A percentile compares a stretch with the other conserved stretches of the same genome.
Evolutionary conservation across 2,329 filamentous ascomycete genomes (phyloP).

Genomic region (Cryphonectria carpinicola): DNA sequence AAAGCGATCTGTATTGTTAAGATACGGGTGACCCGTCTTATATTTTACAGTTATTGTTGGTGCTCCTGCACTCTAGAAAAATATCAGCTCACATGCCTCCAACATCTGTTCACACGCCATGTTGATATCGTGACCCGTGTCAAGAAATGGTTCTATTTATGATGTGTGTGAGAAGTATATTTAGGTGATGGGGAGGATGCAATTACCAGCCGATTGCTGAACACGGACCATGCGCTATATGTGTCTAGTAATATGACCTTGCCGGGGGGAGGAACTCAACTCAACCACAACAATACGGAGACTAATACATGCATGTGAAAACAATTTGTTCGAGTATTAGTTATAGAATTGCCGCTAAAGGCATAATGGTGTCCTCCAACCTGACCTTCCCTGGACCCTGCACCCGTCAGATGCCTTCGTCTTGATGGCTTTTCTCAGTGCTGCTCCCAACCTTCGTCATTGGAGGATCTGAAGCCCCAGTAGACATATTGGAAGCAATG

Average conservation of each 20-base stretch:
- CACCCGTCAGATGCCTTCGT: not conserved
- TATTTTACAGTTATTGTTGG: not conserved
- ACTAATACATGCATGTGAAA: not conserved
- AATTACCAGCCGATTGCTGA: not conserved
- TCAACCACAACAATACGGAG: not conserved
- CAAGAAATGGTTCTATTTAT: not conserved
- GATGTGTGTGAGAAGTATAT: not conserved
- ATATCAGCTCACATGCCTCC: not conserved
- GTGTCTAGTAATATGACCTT: no score
- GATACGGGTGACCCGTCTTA: not conserved
- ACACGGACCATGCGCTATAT: constrained; percentile 8
- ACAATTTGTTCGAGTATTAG: not conserved
- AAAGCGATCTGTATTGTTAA: not conserved
- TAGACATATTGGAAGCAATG: not conserved
- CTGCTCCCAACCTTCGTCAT: not conserved
- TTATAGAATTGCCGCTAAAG: not conserved
- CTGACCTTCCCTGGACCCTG: not conserved
- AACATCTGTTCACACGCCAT: not conserved
- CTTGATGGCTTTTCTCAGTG: not conserved
- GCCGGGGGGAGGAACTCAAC: not conserved
- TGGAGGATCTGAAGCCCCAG: no score
- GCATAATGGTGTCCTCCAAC: not conserved
- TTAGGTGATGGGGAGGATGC: not conserved
- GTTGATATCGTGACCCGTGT: not conserved
- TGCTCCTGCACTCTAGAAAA: not conserved